These are phyloP conservation scores for Mediolabrus comicus DNA, from an alignment of 108 stramenopile genomes.

Conservation along the genomic window DNA sequence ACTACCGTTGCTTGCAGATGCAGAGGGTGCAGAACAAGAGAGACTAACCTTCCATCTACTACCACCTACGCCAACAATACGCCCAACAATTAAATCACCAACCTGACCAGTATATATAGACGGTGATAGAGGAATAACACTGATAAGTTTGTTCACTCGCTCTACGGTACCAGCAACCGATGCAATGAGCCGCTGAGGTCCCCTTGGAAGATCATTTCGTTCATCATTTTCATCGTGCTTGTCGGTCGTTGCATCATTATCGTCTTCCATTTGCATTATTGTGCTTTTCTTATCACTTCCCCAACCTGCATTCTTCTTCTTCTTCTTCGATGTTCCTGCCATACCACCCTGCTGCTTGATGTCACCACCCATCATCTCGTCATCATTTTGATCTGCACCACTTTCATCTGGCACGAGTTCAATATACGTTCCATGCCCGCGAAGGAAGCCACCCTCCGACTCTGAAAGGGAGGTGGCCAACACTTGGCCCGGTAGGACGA, in stretches of 20 bases:
- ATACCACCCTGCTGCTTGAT: slow-evolving; percentile 16
- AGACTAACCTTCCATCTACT: slow-evolving; percentile 89
- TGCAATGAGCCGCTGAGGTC: slow-evolving; percentile 73
- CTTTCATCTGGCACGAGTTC: slow-evolving; percentile 56
- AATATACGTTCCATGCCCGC: slow-evolving; percentile 97
- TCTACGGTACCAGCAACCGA: slow-evolving; percentile 90
- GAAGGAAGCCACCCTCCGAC: slow-evolving; percentile 79
- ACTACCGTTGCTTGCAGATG: slow-evolving; percentile 34
- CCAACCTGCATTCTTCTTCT: slow-evolving; percentile 20
- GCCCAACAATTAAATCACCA: slow-evolving; percentile 96
- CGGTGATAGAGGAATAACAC: slow-evolving; percentile 82
- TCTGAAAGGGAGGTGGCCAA: slow-evolving; percentile 68
- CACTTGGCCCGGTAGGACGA: slow-evolving; percentile 90
- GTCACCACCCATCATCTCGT: slow-evolving; percentile 17
- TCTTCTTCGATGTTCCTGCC: slow-evolving; percentile 29
- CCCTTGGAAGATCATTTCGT: slow-evolving; percentile 11
- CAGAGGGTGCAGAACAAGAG: slow-evolving; percentile 38
- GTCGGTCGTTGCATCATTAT: not conserved
- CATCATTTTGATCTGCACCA: slow-evolving; percentile 35
- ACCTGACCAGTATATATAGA: slow-evolving; percentile 82
- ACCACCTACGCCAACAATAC: slow-evolving; percentile 82
- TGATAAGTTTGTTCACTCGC: slow-evolving; percentile 94
- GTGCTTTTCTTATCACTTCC: slow-evolving; percentile 23
- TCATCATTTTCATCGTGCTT: slow-evolving; percentile 11
- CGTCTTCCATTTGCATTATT: slow-evolving; percentile 34